Base-by-base conservation (phyloP, 2,329 filamentous ascomycete genomes). In the Fusarium denticulatum region DNA sequence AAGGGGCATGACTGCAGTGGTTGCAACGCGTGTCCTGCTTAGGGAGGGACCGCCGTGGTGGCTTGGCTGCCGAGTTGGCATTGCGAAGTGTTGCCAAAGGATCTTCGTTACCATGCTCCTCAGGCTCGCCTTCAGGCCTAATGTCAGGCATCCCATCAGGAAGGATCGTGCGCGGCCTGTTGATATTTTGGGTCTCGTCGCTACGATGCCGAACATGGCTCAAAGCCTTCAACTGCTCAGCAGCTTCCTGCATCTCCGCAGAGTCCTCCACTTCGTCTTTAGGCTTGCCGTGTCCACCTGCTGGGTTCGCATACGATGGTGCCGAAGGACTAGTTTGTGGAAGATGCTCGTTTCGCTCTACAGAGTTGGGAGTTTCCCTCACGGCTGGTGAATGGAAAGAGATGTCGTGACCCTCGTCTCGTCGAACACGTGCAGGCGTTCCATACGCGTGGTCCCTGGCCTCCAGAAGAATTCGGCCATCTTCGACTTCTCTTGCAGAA, bases 181-280 rank as follows among this genome's bases (percentile, higher is more conserved):
- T 78, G 6, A 75, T 76, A 18, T 68, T 71, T 14, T 76, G 75
- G 2, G 79, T 73, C 49, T 88, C 87, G 63, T 87, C 86, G 69
- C 86, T 88, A 24, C 85, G 78, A 67, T 88, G 88, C 6, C 89
- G 86, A 60, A 91, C 86, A 75, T 92, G 89, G 73, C 90, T 91
- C 46, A 92, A 79, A 4, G 90, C 90, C 76, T 92, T 91, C 11
- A 92, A 84, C 79, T 92, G 90, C 77, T 92, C 90, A 8, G 90
- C 90, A 26, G 90, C 90, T 79, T 91, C 89, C 74, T 92, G 89
- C 89, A 92, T 91, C 81, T 92, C 90, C 14, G 88, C 89, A n/a
- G 90, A 90, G 64, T 91, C 90, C 76, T 91, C 89, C 11, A 80
- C 80, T 20, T 82, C 81, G 16, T 81, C 77, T 62, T 83, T 83